These are phyloP conservation scores for Trifolium dubium DNA, from an alignment of 306 rosid genomes.

Conservation along the genomic window DNA sequence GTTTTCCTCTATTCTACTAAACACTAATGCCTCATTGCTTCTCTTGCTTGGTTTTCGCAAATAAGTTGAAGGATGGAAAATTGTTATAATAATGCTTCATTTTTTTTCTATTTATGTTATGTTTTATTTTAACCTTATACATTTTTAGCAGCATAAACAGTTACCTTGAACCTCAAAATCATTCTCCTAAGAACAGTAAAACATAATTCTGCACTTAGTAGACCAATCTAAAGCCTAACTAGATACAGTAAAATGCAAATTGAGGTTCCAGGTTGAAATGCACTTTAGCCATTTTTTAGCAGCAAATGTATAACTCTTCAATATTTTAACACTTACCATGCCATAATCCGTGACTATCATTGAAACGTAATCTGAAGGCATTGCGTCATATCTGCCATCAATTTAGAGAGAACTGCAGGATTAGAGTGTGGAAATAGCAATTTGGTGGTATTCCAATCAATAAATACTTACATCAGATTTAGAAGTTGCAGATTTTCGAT, in stretches of 20 bases:
- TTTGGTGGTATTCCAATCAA: conserved; percentile 2
- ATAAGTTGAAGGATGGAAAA: neutral
- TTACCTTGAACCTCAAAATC: conserved; percentile 14
- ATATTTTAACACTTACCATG: conserved; percentile 49
- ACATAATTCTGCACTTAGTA: neutral
- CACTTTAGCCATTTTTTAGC: conserved; percentile 26
- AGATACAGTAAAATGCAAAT: conserved; percentile 5
- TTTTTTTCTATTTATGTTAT: neutral
- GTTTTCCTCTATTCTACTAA: conserved; percentile 16
- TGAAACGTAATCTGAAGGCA: conserved; percentile 63
- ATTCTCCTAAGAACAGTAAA: neutral
- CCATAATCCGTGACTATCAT: conserved; percentile 61
- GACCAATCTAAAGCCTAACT: conserved; percentile 22
- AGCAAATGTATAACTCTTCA: conserved; percentile 5
- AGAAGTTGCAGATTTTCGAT: conserved; percentile 58
- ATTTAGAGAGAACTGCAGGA: conserved; percentile 38
- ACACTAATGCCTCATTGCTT: neutral
- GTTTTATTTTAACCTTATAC: neutral
- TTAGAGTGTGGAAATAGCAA: conserved; percentile 47
- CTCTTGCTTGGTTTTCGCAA: neutral
- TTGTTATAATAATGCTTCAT: neutral
- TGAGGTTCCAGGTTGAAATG: neutral
- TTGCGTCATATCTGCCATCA: conserved; percentile 67
- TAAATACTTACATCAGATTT: conserved; percentile 55
- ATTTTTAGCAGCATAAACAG: neutral